Base-by-base conservation (phyloP, 495 filamentous ascomycete species). In the Cercophora sp. region DNA sequence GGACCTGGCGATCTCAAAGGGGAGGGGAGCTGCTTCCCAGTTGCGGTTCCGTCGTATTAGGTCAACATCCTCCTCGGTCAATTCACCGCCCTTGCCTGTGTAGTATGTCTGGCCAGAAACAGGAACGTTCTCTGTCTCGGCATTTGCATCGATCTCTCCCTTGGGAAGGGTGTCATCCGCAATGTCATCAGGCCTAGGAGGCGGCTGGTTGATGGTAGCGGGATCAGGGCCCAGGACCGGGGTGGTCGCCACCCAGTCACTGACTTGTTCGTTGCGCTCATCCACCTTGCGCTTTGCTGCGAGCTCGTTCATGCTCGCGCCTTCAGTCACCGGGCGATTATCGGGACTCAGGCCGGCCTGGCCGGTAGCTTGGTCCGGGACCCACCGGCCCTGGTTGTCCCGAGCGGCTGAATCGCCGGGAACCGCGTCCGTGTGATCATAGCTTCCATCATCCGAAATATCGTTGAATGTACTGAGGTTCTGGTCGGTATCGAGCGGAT, bases 51-150 rank as follows among this genome's bases (percentile, higher is more conserved):
- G 62, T 16, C 63, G 65, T 60, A 80, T 74, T 22, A 78, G 59
- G 8, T 69, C 66, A 29, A 70, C 56, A 46, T 82, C 78, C 8
- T 59, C 39, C 6, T 66, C 61, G 4, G 65, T 74, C 39, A 77
- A 48, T 47, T 61, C 64, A 23, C 74, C 74, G n/a, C 67, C 68
- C 5, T 64, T 66, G 4, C 70, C 48, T 11, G 67, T 48, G 39
- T 65, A 70, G 59, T 80, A 82, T 3, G 70, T 66, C 46, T 76
- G 78, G 1, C 75, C 76, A 25, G 62, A 26, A 6, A 61, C 46
- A 15, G 37, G 22, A 5, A 51, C 57, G 40, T 45, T 72, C 58
- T 40, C 68, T 26, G 55, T 65, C 62, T 63, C 41, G 15, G 63
- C 18, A 2, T 67, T 69, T 0, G 70, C 23, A 0, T 69, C 46